Evolutionary conservation across 192 early-diverging fungal genomes (phyloP).

Genomic region (Dimargaris cristalligena): DNA sequence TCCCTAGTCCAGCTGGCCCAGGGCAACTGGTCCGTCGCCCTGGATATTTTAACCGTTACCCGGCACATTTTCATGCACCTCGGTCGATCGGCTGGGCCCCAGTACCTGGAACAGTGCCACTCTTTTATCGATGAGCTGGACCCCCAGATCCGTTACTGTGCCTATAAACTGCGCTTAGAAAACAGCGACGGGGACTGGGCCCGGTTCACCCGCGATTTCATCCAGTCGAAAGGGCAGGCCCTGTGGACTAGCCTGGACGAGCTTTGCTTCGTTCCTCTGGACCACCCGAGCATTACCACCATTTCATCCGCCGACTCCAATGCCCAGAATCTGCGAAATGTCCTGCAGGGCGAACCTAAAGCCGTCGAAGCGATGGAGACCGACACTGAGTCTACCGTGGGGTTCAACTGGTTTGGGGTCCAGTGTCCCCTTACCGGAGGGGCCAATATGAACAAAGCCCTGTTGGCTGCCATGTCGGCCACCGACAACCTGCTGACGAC

Average conservation of each 20-base stretch:
- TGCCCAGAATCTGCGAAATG: no score
- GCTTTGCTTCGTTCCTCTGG: background rate
- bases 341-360: no score
- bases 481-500: no score
- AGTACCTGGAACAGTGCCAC: slow-evolving; percentile 29
- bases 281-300: background rate
- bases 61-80: background rate
- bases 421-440: no score
- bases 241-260: no score
- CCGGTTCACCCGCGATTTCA: background rate
- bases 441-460: no score
- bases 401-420: no score
- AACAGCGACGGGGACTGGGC: background rate
- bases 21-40: background rate
- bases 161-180: slow-evolving; percentile 39
- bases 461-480: no score
- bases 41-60: background rate
- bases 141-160: slow-evolving; percentile 65
- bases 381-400: no score
- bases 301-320: no score
- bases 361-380: no score
- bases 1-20: background rate
- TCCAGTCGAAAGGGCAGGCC: no score
- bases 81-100: background rate
- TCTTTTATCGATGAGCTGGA: slow-evolving; percentile 56